Base-by-base conservation (phyloP, 345 rosid genomes). In the Kandelia obovata region DNA sequence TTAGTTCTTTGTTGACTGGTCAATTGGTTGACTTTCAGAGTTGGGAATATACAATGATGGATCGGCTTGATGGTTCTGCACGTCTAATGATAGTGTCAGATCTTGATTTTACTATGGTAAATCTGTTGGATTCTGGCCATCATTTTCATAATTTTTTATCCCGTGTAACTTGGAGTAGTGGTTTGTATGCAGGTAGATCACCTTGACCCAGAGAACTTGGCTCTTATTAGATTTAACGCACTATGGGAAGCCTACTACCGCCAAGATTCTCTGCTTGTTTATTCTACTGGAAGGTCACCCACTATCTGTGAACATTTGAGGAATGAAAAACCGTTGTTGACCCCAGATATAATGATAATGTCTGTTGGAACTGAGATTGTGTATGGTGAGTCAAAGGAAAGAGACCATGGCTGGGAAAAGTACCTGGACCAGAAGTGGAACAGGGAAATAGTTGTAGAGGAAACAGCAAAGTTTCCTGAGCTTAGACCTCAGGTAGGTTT, bases 291-390 rank as follows among this genome's bases (percentile, higher is more conserved):
- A 59, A 89, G 98, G 78, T 94, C 98, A 15, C 96, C 95, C n/a
- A 83, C 89, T 0, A 80, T 89, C 30, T 89, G 89, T 81, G 87
- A 86, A 56, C 65, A 84, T 77, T 72, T 94, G 53, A 87, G 92
- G 82, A 86, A 87, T 47, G 89, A 91, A 81, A 94, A 86, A 61
- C 97, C 98, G 11, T 64, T 94, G 85, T 58, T 94, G 79, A 89
- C 96, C 51, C 97, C 98, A 21, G 98, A 94, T 73, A 84, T 94
- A 58, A 83, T 95, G 27, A 91, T 94, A 61, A 84, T 85, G 89
- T 94, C 98, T 31, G 98, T 94, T 61, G 98, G 98, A 68, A 94
- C 97, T 5, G 98, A 94, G 88, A 94, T 94, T 73, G 89, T 97
- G 3, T 91, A 84, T 77, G 97, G 97, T 35, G 79, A 77, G 68